Base-by-base conservation (phyloP, 306 rosid species). In the Hippophae gyantsensis region DNA sequence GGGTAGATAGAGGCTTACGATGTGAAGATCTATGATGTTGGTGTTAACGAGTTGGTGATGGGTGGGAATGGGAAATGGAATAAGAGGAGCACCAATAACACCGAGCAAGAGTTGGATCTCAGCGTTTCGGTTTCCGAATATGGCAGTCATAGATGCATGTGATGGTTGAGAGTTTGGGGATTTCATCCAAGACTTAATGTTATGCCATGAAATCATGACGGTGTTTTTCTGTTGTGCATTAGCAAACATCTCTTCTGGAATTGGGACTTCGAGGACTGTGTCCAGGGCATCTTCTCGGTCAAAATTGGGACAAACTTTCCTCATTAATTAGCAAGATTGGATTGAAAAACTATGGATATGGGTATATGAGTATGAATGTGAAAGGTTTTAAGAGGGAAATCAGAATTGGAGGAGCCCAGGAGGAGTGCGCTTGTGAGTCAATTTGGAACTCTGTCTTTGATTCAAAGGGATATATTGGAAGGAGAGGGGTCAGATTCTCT, bases 241-340 rank as follows among this genome's bases (percentile, higher is more conserved):
- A 13, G 61, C 74, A 8, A 77, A 70, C 69, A 79, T 90, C 69
- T 90, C 94, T 25, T 90, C 97, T 0, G 96, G 97, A 12, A 90
- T 72, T 26, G 96, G 97, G 6, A 90, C 97, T 64, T 90, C 97
- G 14, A 90, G 92, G 61, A 90, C 97, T 0, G 97, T 90, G 47
- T 90, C 96, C 51, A 90, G 94, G 3, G 87, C 90, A 65, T 90
- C 87, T 59, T 90, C 97, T 0, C 87, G 76, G 65, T 90, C 97
- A 72, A 81, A 81, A 66, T 90, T 90, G 2, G 96, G 94, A 65
- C 94, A 85, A 1, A 84, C 85, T 76, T 77, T 90, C 96, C 89
- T 90, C 97, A 32, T 32, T 32, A 32, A 32, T 32, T 32, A 32
- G 38, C 38, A 4, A 32, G 38, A 32, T 32, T 32, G 60, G 38